Base-by-base conservation (phyloP, 352 stramenopile species). In the Globisporangium lucens region DNA sequence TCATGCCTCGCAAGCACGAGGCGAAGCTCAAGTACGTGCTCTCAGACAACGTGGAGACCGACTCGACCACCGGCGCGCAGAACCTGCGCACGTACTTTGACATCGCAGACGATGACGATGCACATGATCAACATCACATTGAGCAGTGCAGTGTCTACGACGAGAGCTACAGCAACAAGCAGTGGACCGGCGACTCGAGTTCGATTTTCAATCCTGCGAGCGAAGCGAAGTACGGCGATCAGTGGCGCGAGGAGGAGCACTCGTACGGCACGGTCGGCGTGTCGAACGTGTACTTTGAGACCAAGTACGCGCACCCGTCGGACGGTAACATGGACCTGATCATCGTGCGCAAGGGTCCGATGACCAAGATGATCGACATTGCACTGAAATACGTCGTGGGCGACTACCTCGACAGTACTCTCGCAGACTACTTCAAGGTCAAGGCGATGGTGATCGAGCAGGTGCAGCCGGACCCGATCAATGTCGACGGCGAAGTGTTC, bases 271-370 rank as follows among this genome's bases (percentile, higher is more conserved):
- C 82, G 0, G 74, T 85, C 33, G 86, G 82, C 24, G 86, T 77
- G 12, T 91, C 83, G 8, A 92, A 94, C 62, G 82, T 92, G 56
- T 91, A 91, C 74, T 90, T 91, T 63, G 85, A 94, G 74, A 86
- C 82, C 29, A 84, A 89, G 73, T 94, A 87, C 56, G 80, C 82
- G 33, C 86, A 94, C 66, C 83, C 83, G 38, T 92, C 82, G 27
- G 86, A 92, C 68, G 86, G 83, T n/a, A 90, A 87, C 67, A 75
- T 94, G 72, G 86, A 94, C 60, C 24, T 94, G 29, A 89, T 93
- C 71, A 86, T 89, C 53, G 83, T 80, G 3, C 82, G 81, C 46
- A 83, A 84, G 61, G 85, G 85, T n/a, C 71, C 69, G 2, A 2
- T 83, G 13, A 43, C 29, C 59, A 68, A 89, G 71, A 80, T 73